Evolutionary conservation across 345 rosid genomes (phyloP), one percentile per base, ranked within the genome.

Genomic region (Melaleuca quinquenervia): DNA sequence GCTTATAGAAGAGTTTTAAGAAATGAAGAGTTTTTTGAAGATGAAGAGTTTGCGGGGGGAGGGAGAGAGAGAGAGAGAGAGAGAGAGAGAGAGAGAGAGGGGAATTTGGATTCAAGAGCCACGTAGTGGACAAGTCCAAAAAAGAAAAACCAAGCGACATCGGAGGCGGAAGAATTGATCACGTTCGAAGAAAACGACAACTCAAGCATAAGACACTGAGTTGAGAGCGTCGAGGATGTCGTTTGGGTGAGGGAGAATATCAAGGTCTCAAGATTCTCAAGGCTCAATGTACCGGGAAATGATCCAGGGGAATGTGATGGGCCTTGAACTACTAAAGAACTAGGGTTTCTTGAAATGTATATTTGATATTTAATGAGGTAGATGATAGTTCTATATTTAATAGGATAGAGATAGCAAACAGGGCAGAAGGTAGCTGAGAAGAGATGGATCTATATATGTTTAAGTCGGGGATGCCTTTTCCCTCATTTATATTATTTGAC

Each of bases 401-500:
- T 3, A 16, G 7, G 41, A 3, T 14, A 29, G 0, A 29, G 11
- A 0, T 62, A 62, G 6, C 15, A 15, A 62, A 62, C 29, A 62
- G 1, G 76, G 16, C 27, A 29, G 21, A 62, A 62, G 11, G 1
- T 29, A 62, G 1, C 29, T 29, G 22, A 62, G 0, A 62, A 62
- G 75, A 29, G 75, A n/a, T 29, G 16, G 44, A 29, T 29, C 44
- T 62, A 11, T 21, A 62, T 15, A 62, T 7, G 44, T 62, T 29
- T 15, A 15, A 29, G 15, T 16, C n/a, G 29, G 3, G 44, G 16
- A 21, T 15, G 36, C 36, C 27, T 21, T 3, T 64, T 18, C 4
- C 18, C 0, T 64, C 22, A 29, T 64, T 29, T 8, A 20, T 64
- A 0, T 15, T 11, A 8, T 58, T 8, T 0, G 12, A 0, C 0